Evolutionary conservation across 805 yeast species (phyloP), one percentile per base, ranked within the genome.

Genomic region (Saccharomycopsis oosterbeekiorum): DNA sequence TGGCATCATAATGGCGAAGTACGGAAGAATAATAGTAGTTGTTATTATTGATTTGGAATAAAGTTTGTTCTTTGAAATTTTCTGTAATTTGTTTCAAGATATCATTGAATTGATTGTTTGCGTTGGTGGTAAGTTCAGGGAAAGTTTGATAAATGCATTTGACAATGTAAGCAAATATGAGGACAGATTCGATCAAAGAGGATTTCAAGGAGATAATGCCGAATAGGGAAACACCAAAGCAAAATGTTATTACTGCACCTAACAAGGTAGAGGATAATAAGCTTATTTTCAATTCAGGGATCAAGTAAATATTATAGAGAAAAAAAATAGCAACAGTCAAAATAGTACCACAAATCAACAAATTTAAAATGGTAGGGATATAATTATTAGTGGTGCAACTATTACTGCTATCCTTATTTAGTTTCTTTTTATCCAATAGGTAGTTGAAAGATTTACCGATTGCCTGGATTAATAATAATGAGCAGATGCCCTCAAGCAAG

Each of bases 141-240:
- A 93, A 90, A 2, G 96, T 84, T 70, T 92, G 96, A 72, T 94
- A 94, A 64, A 92, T 84, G 68, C 97, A 90, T 70, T 96, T 88
- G 36, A 94, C 97, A 64, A 93, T 85, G 73, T 94, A 94, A 9
- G 96, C 93, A 70, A 91, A 85, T 68, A 94, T 78, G 62, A 93
- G 74, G 12, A 96, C 87, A 39, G 91, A 82, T 73, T 94, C 99
- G 58, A 92, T 80, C n/a, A 93, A 85, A n/a, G 93, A 85, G 2
- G 97, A 97, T 63, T 81, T 82, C 6, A 86, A 86, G 1, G 93
- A 83, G 21, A 88, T 80, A 40, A 94, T 89, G 1, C 97, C 99
- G 72, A 81, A 90, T 2, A 89, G 71, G 0, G 96, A 90, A 42
- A 94, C 71, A 19, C 89, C 83, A 1, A 83, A 75, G 1, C 94